Evolutionary conservation across 345 rosid genomes (phyloP), one percentile per base, ranked within the genome.

Genomic region (Populus tremula): DNA sequence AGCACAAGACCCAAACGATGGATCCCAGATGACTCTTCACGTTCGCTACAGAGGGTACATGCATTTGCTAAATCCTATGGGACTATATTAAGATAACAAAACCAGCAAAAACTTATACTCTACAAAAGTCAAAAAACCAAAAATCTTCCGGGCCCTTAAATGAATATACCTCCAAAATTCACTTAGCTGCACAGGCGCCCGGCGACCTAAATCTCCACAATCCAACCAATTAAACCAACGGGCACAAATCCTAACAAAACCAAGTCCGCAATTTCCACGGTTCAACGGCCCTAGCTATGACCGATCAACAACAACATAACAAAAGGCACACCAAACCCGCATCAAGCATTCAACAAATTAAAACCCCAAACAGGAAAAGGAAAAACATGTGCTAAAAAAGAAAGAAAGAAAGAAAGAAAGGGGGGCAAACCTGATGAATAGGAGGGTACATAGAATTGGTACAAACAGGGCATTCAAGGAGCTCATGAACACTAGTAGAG

Each of bases 391-490:
- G 29, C 64, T 41, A 41, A 10, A 41, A 39, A 41, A 10, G 12
- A 0, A n/a, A 10, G n/a, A 23, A 10, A 56, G 0, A 29, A 29
- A 25, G 12, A 59, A 27, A 12, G 45, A 18, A 31, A 12, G 50
- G 25, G 77, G 76, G 33, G 62, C 49, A 68, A 35, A 96, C 99
- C 99, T 96, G 99, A 80, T 96, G 98, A 79, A 96, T 96, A 66
- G 99, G 98, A 74, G 99, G 99, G 75, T 94, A 94, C 99, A 96
- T 96, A 65, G 98, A 96, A 78, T 90, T 91, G 78, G 99, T 92
- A 77, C 99, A 96, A 69, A 96, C 99, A 43, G 99, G 99, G 84
- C 99, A 96, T 73, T 96, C 99, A 0, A 96, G 92, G 84, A 96
- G 84, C 84, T 96, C 99, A 71, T 94, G 97, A 70, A 96, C 98